Percentiles rank a stretch among this genome's conserved stretches.
phyloP scores from a whole-genome alignment of 441 rosid genomes.

The Populus tomentosa region DNA sequence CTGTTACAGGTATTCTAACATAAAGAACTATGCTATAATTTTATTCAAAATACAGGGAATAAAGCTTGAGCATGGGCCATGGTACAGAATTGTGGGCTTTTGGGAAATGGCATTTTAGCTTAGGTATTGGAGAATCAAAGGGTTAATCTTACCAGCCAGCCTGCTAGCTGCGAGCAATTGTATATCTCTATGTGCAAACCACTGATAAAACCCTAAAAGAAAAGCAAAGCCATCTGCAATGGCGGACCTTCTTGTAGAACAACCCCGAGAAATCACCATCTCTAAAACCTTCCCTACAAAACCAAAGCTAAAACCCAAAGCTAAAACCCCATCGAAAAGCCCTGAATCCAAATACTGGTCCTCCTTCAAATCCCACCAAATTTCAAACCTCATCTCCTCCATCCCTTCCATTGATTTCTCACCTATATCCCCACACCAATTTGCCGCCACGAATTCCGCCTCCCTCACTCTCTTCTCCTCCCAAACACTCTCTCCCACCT shows the following conservation, averaged over 20 bases:
- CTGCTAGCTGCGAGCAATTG: no score
- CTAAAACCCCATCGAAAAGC: slow-evolving; percentile 52
- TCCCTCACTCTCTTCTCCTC: slow-evolving; percentile 61
- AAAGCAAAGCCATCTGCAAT: not conserved
- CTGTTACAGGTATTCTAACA: no score
- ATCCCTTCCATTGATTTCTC: slow-evolving; percentile 67
- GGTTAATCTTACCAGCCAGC: no score
- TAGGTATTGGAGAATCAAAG: no score
- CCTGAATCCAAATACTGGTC: slow-evolving; percentile 86
- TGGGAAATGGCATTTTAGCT: no score
- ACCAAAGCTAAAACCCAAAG: slow-evolving; percentile 64
- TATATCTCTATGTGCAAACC: no score
- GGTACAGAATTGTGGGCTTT: no score
- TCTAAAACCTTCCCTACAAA: slow-evolving; percentile 50
- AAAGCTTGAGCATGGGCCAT: no score
- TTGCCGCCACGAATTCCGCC: slow-evolving; percentile 70
- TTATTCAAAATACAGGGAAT: no score
- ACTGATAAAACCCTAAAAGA: not conserved
- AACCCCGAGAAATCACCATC: slow-evolving; percentile 4
- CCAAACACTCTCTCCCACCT: slow-evolving; percentile 34
- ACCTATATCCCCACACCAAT: slow-evolving; percentile 39
- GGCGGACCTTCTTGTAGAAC: not conserved
- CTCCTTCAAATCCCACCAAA: slow-evolving; percentile 62
- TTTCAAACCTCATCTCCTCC: slow-evolving; percentile 52
- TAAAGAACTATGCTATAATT: no score